These are phyloP conservation scores for Coriaria nepalensis DNA, from an alignment of 306 rosid species.

Conservation along the genomic window DNA sequence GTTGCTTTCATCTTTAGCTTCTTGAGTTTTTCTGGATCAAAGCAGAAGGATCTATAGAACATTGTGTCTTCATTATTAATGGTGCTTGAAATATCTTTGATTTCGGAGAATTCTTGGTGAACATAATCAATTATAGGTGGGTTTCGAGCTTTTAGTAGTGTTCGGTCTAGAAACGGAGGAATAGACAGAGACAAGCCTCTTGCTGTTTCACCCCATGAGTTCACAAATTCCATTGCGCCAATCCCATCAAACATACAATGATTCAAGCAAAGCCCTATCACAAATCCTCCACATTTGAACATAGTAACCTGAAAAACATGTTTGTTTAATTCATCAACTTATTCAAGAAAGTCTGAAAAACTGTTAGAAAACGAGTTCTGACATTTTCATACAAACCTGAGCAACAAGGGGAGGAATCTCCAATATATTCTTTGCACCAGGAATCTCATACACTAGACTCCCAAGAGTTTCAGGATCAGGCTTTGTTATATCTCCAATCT, in stretches of 20 bases:
- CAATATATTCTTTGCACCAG: slow-evolving; percentile 54
- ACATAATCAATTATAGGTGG: slow-evolving; percentile 46
- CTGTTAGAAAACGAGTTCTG: too few relatives aligned
- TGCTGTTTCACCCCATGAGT: slow-evolving; percentile 59
- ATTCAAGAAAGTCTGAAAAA: too few relatives aligned
- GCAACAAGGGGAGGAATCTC: slow-evolving; percentile 67
- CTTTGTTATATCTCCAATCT: slow-evolving; percentile 68
- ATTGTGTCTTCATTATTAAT: slow-evolving; percentile 34
- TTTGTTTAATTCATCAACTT: too few relatives aligned
- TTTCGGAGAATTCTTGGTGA: slow-evolving; percentile 53
- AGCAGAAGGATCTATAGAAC: slow-evolving; percentile 41
- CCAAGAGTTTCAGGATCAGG: slow-evolving; percentile 52
- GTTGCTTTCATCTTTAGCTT: slow-evolving; percentile 43
- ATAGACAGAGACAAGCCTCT: slow-evolving; percentile 45
- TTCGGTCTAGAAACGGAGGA: slow-evolving; percentile 50
- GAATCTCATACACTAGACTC: slow-evolving; percentile 50
- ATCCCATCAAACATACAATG: slow-evolving; percentile 69
- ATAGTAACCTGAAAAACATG: slow-evolving; percentile 37
- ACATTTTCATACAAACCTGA: slow-evolving; percentile 36
- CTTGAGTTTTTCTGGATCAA: slow-evolving; percentile 36
- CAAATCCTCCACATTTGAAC: slow-evolving; percentile 78
- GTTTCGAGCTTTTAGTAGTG: slow-evolving; percentile 43
- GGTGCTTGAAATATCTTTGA: slow-evolving; percentile 48
- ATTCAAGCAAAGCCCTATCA: slow-evolving; percentile 42
- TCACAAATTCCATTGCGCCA: slow-evolving; percentile 55